A percentile compares a stretch with the other conserved stretches of the same genome.
These are phyloP conservation scores for Naganishia cerealis DNA, from an alignment of 1,284 basidiomycete genomes.

Conservation along the genomic window DNA sequence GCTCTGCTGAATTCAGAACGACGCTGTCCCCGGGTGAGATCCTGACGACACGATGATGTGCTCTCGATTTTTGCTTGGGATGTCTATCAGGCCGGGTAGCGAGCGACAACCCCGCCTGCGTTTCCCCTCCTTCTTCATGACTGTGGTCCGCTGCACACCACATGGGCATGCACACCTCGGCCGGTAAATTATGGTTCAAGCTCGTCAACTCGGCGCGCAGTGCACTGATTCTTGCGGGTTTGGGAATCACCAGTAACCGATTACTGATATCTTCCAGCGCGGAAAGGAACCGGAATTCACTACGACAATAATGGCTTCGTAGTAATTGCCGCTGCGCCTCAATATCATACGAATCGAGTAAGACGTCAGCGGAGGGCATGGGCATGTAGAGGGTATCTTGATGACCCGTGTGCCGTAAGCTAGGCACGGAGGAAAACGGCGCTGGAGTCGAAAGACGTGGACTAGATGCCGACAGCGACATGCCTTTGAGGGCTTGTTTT, in stretches of 20 bases:
- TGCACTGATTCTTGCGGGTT: constrained; percentile 90
- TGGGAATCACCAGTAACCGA: constrained; percentile 84
- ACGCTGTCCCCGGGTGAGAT: constrained; percentile 98
- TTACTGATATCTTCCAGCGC: constrained; percentile 91
- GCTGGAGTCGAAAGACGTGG: constrained; percentile 30
- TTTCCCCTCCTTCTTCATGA: constrained; percentile 53
- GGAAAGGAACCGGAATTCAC: constrained; percentile 87
- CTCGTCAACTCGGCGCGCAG: constrained; percentile 92
- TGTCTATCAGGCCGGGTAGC: constrained; percentile 57
- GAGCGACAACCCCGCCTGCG: constrained; percentile 52
- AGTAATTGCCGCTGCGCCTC: constrained; percentile 72
- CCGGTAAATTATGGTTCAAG: constrained; percentile 92
- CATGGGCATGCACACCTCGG: constrained; percentile 95
- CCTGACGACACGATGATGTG: constrained; percentile 92
- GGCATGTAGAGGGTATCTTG: constrained; percentile 41
- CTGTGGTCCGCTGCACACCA: constrained; percentile 74
- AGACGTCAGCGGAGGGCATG: constrained; percentile 54
- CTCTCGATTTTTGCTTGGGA: constrained; percentile 56
- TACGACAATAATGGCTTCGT: constrained; percentile 83
- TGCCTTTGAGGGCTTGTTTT: constrained; percentile 9
- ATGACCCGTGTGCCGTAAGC: constrained; percentile 39
- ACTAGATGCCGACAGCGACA: constrained; percentile 13
- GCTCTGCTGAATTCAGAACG: constrained; percentile 95
- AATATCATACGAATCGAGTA: constrained; percentile 64
- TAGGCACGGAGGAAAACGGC: constrained; percentile 58